Base-by-base conservation (phyloP, 768 basidiomycete genomes). In the Chalciporus chontae region DNA sequence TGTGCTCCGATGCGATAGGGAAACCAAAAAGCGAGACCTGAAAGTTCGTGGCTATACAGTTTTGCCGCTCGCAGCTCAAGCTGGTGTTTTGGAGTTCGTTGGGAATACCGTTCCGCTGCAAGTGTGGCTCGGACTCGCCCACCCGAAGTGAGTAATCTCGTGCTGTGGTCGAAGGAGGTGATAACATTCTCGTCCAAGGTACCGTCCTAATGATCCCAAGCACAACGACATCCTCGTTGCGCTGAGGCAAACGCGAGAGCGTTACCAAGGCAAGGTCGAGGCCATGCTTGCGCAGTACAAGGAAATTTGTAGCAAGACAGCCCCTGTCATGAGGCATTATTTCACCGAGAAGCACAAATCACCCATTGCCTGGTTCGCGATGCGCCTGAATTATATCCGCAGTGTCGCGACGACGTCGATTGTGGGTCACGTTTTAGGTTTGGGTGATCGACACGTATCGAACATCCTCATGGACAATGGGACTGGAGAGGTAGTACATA, bases 331-430 rank as follows among this genome's bases (percentile, higher is more conserved):
- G 83, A 81, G 95, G 18, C 91, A 96, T 66, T 94, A 86, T 64
- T 98, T 99, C 69, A 90, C 87, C 4, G 91, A 97, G 61, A 79
- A 78, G 53, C 88, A 94, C 71, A 94, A 88, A 64, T 79, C 77
- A 0, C 95, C 96, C 13, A 85, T 90, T 61, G 74, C 83, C 1
- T 99, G 96, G 95, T 97, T 94, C 64, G 77, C 83, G 11, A 93
- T 87, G 84, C 81, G 94, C 19, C 71, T 98, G 19, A 84, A 83
- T 59, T 99, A 97, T 67, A 82, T 87, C 2, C 83, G 96, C 29
- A 95, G 93, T 64, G 89, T 94, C 14, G 96, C 96, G 5, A 90
- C 90, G 0, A 93, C 84, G 2, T 94, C 91, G 9, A 96, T 98
- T 50, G 90, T 96, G 15, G 96, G 95, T 0, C 88, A 95, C 60